Evolutionary conservation across 2,329 filamentous ascomycete species (phyloP), one percentile per base, ranked within the genome.

Genomic region (Fusarium denticulatum): DNA sequence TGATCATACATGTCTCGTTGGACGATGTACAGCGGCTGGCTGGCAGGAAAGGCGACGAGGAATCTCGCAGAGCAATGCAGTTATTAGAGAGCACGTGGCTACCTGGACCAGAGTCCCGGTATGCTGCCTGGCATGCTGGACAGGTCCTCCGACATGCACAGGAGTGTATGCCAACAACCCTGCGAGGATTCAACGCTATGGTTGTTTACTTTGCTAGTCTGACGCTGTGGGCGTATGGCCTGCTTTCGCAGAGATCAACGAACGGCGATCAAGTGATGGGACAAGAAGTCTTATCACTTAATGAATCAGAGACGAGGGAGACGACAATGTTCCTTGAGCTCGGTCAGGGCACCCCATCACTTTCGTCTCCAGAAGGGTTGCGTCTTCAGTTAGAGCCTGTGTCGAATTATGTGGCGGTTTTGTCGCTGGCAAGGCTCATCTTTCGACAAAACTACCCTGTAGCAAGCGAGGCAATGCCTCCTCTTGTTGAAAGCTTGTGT

Each of bases 121-220:
- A 77, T 47, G 76, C 76, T 30, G 68, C 57, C 15, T 77, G 76
- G 76, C 76, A 77, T 58, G 76, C 76, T 26, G 76, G 76, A 12
- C 76, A 77, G 30, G 65, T 77, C 32, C 71, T 77, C 36, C 74
- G 70, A 28, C 40, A 75, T 50, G 76, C 76, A 24, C 62, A 73
- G 24, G 63, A 70, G 39, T 77, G 63, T 37, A 69, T 53, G 15
- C 59, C 74, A 34, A 70, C 68, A n/a, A 69, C 71, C 15, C 52
- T 77, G 45, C 66, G 55, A 40, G 76, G 74, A 7, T 77, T 77
- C 45, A 67, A 73, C n/a, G 71, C 76, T 15, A 76, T 77, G 60
- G 71, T 64, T 9, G 72, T 78, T 42, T 77, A 78, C 53, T 64
- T 76, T 59, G 74, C 76, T 22, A 64, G 67, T 49, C 72, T 78